Base-by-base conservation (phyloP, 345 rosid species). In the Boechera divaricarpa region DNA sequence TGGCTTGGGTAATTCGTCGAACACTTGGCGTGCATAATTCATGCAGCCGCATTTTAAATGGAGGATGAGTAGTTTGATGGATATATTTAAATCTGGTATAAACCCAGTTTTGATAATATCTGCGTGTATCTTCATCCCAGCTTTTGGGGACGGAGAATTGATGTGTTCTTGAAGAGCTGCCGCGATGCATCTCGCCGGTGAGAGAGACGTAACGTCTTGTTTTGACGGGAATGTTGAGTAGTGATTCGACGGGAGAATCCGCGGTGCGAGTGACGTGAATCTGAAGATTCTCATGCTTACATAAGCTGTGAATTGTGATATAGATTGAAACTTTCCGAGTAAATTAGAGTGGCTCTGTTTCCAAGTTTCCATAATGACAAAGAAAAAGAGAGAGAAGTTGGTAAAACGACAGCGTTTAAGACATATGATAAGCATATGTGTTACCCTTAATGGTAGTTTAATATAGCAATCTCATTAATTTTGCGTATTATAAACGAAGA, bases 101-200 rank as follows among this genome's bases (percentile, higher is more conserved):
- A 85, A 80, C 74, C 94, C 98, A 55, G 91, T 70, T 83, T 91
- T 94, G 52, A 89, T 59, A 36, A 94, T 79, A 42, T 77, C 79
- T 44, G 90, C 56, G 55, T 94, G 97, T 54, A 94, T 89, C 81
- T 81, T 88, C 62, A 66, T 89, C 63, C 97, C 98, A 49, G 71
- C 16, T 29, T 58, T 74, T 51, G 97, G 96, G 9, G 76, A 10
- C 13, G 85, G 83, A 5, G 96, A 91, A 59, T 86, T 85, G 77
- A 94, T 91, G 64, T 83, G 80, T 35, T 83, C 90, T 69, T 90
- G 97, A 42, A 91, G 89, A 70, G 87, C 80, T 7, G 69, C 45
- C n/a, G 98, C 82, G 4, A 88, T 79, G 45, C 76, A 59, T 47
- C 44, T 24, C 55, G 86, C 63, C 12, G 73, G 78, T 48, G 81